Evolutionary conservation across 2,329 filamentous ascomycete genomes (phyloP).

Genomic region (Trichoderma atroviride): DNA sequence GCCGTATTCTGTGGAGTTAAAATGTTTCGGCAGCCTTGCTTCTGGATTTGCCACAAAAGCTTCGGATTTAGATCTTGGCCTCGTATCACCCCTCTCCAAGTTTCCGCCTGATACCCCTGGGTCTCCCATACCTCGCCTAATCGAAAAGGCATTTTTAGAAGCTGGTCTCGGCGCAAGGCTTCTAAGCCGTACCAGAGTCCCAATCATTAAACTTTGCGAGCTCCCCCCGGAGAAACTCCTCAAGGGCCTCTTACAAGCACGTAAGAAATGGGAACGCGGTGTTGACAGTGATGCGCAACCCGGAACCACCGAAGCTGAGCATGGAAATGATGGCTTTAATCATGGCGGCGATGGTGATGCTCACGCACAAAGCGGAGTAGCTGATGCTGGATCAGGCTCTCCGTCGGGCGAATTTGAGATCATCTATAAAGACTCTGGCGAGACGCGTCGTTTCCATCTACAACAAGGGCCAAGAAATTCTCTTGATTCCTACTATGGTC

Average conservation of each 20-base stretch:
- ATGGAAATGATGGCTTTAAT: constrained; percentile 34
- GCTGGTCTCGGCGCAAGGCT: constrained; percentile 75
- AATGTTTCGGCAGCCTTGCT: constrained; percentile 79
- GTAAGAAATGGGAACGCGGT: constrained; percentile 71
- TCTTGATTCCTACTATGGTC: constrained; percentile 50
- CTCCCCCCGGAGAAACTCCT: constrained; percentile 64
- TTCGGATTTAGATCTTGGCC: constrained; percentile 88
- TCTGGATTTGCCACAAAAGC: constrained; percentile 85
- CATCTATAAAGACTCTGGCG: constrained; percentile 27
- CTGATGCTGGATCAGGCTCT: constrained; percentile 21
- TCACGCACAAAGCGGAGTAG: constrained; percentile 11
- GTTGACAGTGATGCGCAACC: constrained; percentile 45
- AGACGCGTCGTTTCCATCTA: constrained; percentile 38
- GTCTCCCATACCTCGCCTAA: constrained; percentile 68
- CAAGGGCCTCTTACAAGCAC: constrained; percentile 63
- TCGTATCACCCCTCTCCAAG: constrained; percentile 66
- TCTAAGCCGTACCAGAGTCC: constrained; percentile 76
- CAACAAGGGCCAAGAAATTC: constrained; percentile 48
- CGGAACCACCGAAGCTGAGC: constrained; percentile 40
- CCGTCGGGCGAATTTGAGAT: constrained; percentile 31
- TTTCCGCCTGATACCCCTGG: constrained; percentile 56
- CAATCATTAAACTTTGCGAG: constrained; percentile 86
- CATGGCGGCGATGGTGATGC: constrained; percentile 30
- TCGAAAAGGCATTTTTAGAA: constrained; percentile 75
- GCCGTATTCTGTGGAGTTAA: constrained; percentile 63